Conservation (phyloP, 495 filamentous ascomycete species). For the Penicillium taxi region DNA sequence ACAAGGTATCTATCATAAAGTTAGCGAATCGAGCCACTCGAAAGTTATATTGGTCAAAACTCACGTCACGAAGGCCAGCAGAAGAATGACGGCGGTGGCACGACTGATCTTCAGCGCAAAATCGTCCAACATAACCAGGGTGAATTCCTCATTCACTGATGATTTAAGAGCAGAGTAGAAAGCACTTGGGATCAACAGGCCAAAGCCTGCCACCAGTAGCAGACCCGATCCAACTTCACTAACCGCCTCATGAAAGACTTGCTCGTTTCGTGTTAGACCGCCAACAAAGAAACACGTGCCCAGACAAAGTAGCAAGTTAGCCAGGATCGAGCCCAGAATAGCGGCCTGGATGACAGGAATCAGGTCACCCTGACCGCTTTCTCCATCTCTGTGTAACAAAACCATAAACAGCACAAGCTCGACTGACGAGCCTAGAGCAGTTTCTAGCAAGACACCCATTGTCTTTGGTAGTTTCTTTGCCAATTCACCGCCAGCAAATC, state of each 20-base stretch:
- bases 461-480: constrained; percentile 74
- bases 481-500: constrained; percentile 76
- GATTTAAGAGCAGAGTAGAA: constrained; percentile 56
- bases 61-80: constrained; percentile 63
- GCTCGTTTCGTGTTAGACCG: constrained; percentile 56
- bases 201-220: constrained; percentile 73
- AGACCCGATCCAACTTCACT: constrained; percentile 76
- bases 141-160: constrained; percentile 25
- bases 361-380: constrained; percentile 26
- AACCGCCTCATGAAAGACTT: constrained; percentile 65
- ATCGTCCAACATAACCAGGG: constrained; percentile 30
- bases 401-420: constrained; percentile 82
- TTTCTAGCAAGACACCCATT: constrained; percentile 68
- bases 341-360: constrained; percentile 74
- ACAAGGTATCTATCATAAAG: constrained; percentile 51
- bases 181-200: constrained; percentile 72
- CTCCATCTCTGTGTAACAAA: constrained; percentile 38
- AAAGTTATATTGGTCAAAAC: constrained; percentile 1
- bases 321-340: constrained; percentile 72
- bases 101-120: constrained; percentile 62
- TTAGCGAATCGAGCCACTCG: not conserved
- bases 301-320: constrained; percentile 68
- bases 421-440: constrained; percentile 65
- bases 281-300: constrained; percentile 73
- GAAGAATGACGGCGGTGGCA: constrained; percentile 66